Base-by-base conservation (phyloP, 208 protist genomes). In the Crithidia expoeki region DNA sequence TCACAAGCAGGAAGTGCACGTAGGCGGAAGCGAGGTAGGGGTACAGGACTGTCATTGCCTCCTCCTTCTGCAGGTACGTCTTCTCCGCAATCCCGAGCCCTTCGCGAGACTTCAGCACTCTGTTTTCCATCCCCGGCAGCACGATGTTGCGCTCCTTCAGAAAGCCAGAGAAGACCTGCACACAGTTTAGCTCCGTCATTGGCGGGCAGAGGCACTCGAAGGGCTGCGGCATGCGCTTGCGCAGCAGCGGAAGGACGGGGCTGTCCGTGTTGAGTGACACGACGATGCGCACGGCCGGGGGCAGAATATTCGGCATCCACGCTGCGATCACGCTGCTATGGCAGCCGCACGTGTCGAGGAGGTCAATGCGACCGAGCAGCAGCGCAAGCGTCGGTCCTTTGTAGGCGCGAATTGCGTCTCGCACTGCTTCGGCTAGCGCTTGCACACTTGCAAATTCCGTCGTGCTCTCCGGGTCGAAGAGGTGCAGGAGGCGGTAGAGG, bases 191-290 rank as follows among this genome's bases (percentile, higher is more conserved):
- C 65, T 84, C 84, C 38, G 72, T 76, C 44, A 91, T 70, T n/a
- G 86, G 80, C 2, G 80, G 75, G 57, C 89, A 85, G 30, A 94
- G 78, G 34, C 80, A 81, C 67, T 94, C 91, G 65, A 86, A 92
- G n/a, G 91, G 91, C 69, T 94, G 88, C 17, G 88, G 91, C 42
- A 81, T 64, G 51, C 88, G 88, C 63, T 84, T 79, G 49, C 91
- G 84, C 64, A 94, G 67, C 30, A 79, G 40, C n/a, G 74, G 55
- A 36, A 96, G 85, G n/a, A 89, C 58, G 40, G 80, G 83, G 62
- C 85, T 86, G 25, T 88, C 83, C 6, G 86, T 94, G 60, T 89
- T 75, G 40, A 94, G 44, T 0, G 86, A 85, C 16, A 93, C 58
- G 42, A 93, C 79, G 49, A 94, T 60, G 51, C 74, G 82, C 3